phyloP scores from a whole-genome alignment of 2,329 filamentous ascomycete species.

The Colletotrichum sojae region DNA sequence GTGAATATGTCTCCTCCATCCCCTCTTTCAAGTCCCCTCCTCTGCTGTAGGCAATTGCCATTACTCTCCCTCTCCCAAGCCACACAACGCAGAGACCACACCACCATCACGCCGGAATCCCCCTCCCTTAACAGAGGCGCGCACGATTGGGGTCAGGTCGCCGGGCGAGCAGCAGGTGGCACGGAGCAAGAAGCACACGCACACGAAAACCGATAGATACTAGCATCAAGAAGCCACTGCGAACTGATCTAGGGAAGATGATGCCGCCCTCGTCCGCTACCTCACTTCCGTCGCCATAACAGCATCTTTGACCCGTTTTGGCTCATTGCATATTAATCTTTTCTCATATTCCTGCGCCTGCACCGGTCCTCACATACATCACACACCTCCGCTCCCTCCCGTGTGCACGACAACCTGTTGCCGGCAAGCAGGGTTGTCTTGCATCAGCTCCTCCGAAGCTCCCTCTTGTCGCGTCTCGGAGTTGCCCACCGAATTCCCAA shows the following conservation, averaged over 20 bases:
- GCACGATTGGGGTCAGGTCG: background rate
- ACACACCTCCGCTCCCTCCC: conserved; percentile 9
- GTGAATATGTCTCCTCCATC: background rate
- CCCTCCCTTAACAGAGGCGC: conserved; percentile 16
- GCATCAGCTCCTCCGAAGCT: conserved; percentile 28
- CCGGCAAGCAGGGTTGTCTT: conserved; percentile 25
- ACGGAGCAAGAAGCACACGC: conserved; percentile 1
- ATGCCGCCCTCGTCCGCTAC: conserved; percentile 19
- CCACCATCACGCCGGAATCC: conserved; percentile 28
- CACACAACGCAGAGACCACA: conserved; percentile 33
- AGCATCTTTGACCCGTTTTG: conserved; percentile 7
- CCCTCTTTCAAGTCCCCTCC: background rate
- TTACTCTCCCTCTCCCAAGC: conserved; percentile 12
- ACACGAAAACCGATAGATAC: conserved; percentile 14
- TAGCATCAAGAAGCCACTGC: conserved; percentile 21
- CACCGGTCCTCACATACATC: background rate
- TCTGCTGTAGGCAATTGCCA: conserved; percentile 6
- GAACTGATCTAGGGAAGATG: conserved; percentile 38
- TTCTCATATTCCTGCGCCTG: background rate
- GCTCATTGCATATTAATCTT: background rate
- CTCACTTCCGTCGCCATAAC: conserved; percentile 26
- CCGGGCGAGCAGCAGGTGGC: background rate
- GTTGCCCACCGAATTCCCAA: conserved; percentile 21
- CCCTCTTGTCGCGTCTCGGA: conserved; percentile 11
- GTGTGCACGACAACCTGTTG: conserved; percentile 2